Evolutionary conservation across 2,329 filamentous ascomycete genomes (phyloP).

Genomic region (Raffaelea deltoideospora): DNA sequence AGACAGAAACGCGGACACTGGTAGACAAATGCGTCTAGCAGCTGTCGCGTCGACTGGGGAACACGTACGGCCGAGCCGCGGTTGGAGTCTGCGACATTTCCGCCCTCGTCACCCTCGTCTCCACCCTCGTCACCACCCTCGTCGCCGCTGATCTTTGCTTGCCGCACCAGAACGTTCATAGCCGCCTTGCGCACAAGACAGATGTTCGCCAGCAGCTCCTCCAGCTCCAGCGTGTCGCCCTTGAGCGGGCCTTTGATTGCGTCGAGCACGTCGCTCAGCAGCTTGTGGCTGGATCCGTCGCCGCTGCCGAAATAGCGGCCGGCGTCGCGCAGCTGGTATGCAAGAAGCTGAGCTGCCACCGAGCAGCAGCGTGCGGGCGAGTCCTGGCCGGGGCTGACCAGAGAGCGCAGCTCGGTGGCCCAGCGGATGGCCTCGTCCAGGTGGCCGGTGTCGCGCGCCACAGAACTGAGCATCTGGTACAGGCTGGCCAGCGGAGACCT

Average conservation of each 20-base stretch:
- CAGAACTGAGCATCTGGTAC: constrained; percentile 32
- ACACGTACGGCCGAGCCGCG: constrained; percentile 1
- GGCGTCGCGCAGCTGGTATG: constrained; percentile 34
- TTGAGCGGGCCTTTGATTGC: constrained; percentile 43
- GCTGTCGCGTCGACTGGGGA: constrained; percentile 12
- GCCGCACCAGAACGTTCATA: constrained; percentile 34
- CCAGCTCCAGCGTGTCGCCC: constrained; percentile 42
- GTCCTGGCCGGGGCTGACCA: constrained; percentile 23
- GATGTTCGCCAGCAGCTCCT: constrained; percentile 43
- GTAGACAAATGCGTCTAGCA: constrained; percentile 41
- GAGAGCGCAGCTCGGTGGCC: constrained; percentile 29
- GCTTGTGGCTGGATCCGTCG: constrained; percentile 19
- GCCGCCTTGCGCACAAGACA: constrained; percentile 38
- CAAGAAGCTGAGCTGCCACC: constrained; percentile 37
- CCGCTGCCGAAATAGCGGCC: constrained; percentile 19
- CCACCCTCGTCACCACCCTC: constrained; percentile 3
- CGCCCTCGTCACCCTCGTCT: too few species aligned
- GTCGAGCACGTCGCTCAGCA: constrained; percentile 34
- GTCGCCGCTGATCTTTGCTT: constrained; percentile 11
- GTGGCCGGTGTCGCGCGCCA: constrained; percentile 30
- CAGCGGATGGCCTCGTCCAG: constrained; percentile 39
- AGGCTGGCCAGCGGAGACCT: constrained; percentile 29
- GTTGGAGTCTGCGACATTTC: too few species aligned
- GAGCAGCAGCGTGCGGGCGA: constrained; percentile 35
- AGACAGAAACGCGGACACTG: constrained; percentile 44